Evolutionary conservation across 768 basidiomycete species (phyloP).

Genomic region (Termitomyces titanicus): DNA sequence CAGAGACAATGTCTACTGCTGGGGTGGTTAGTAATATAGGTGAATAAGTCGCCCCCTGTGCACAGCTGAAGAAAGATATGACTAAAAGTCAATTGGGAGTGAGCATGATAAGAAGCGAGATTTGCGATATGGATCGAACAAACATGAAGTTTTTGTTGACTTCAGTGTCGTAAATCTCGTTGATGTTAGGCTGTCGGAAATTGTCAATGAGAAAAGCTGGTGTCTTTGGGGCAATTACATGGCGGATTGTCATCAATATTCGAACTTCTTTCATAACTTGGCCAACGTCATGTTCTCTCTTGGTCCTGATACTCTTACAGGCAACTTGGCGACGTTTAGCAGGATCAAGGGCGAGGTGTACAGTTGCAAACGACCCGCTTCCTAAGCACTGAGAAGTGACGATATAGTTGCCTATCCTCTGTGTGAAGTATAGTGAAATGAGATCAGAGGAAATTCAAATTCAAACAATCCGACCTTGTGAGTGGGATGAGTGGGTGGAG

Average conservation of each 20-base stretch:
- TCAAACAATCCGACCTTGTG: conserved; percentile 42
- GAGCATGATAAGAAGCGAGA: background rate
- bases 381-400: conserved; percentile 82
- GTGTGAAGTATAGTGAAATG: background rate
- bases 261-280: conserved; percentile 77
- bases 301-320: conserved; percentile 75
- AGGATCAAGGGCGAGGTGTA: conserved; percentile 72
- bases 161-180: conserved; percentile 70
- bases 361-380: conserved; percentile 78
- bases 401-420: conserved; percentile 61
- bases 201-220: background rate
- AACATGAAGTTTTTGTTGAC: conserved; percentile 58
- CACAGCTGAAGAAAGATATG: conserved; percentile 85
- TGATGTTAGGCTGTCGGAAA: conserved; percentile 68
- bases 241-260: conserved; percentile 66
- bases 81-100: conserved; percentile 26
- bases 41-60: conserved; percentile 86
- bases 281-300: conserved; percentile 52
- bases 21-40: conserved; percentile 67
- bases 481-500: conserved; percentile 48
- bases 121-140: conserved; percentile 10
- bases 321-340: conserved; percentile 68
- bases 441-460: background rate
- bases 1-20: conserved; percentile 50
- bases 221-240: conserved; percentile 41